These are phyloP conservation scores for Scytalidium lignicola DNA, from an alignment of 2,329 filamentous ascomycete genomes.

Conservation along the genomic window DNA sequence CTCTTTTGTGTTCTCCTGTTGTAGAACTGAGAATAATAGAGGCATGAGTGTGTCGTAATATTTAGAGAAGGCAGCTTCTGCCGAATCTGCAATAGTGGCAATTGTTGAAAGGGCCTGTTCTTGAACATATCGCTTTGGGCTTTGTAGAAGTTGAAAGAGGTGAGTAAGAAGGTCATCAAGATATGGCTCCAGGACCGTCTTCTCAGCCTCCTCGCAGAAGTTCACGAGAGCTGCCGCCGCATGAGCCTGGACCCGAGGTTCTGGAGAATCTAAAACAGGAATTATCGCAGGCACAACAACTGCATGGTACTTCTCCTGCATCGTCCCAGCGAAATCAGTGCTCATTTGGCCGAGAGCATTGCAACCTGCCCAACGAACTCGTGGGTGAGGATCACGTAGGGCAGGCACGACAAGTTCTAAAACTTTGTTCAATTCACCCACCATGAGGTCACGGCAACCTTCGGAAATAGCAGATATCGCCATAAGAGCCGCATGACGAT, in stretches of 20 bases:
- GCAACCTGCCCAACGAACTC: slow-evolving; percentile 95
- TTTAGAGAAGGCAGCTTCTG: slow-evolving; percentile 87
- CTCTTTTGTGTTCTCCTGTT: slow-evolving; percentile 88
- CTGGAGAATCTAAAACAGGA: slow-evolving; percentile 81
- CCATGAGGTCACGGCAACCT: slow-evolving; percentile 92
- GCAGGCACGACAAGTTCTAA: slow-evolving; percentile 92
- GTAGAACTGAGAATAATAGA: slow-evolving; percentile 81
- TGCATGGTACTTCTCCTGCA: slow-evolving; percentile 94
- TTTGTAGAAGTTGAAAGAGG: slow-evolving; percentile 82
- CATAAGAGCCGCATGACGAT: slow-evolving; percentile 95
- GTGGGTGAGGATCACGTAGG: slow-evolving; percentile 81
- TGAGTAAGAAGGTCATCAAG: slow-evolving; percentile 81
- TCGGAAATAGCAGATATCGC: slow-evolving; percentile 98
- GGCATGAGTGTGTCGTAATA: slow-evolving; percentile 98
- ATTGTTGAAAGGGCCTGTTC: slow-evolving; percentile 97
- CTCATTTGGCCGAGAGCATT: slow-evolving; percentile 99
- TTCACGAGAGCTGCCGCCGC: slow-evolving; percentile 97
- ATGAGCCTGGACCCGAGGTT: slow-evolving; percentile 93
- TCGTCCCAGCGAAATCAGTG: slow-evolving; percentile 95
- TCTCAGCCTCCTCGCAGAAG: slow-evolving; percentile 98
- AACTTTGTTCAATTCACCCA: slow-evolving; percentile 89
- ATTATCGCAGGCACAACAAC: slow-evolving; percentile 86
- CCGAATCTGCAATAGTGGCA: slow-evolving; percentile 97
- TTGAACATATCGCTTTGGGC: slow-evolving; percentile 91
- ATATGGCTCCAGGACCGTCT: slow-evolving; percentile 85